These are phyloP conservation scores for Leucocoprinus leucothites DNA, from an alignment of 768 basidiomycete species.

Conservation along the genomic window DNA sequence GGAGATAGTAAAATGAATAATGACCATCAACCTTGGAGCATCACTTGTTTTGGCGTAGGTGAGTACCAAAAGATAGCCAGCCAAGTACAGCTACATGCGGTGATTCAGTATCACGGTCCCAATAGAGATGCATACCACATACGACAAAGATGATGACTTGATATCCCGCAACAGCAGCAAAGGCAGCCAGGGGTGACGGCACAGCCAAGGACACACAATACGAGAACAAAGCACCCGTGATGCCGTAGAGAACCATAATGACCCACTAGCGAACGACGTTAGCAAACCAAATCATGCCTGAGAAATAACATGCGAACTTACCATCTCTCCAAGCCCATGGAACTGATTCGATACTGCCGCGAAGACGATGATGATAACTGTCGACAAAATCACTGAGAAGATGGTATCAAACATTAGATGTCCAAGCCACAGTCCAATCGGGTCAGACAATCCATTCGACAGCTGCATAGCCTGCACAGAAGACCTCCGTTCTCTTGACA, in stretches of 20 bases:
- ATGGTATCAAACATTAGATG: slow-evolving; percentile 74
- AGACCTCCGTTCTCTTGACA: slow-evolving; percentile 65
- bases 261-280: slow-evolving; percentile 51
- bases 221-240: slow-evolving; percentile 64
- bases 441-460: slow-evolving; percentile 70
- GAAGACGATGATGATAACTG: slow-evolving; percentile 62
- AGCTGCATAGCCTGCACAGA: slow-evolving; percentile 82
- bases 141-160: slow-evolving; percentile 73
- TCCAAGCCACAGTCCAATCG: slow-evolving; percentile 73
- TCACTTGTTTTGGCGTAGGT: slow-evolving; percentile 67
- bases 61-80: slow-evolving; percentile 66
- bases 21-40: slow-evolving; percentile 52
- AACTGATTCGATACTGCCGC: slow-evolving; percentile 58
- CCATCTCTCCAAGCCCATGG: slow-evolving; percentile 64
- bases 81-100: slow-evolving; percentile 50
- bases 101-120: slow-evolving; percentile 1
- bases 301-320: slow-evolving; percentile 21
- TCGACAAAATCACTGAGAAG: slow-evolving; percentile 54
- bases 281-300: not conserved
- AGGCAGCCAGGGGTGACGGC: slow-evolving; percentile 67
- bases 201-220: slow-evolving; percentile 62
- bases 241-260: slow-evolving; percentile 65
- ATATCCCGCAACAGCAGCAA: slow-evolving; percentile 69
- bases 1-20: slow-evolving; percentile 69
- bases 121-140: slow-evolving; percentile 24